Evolutionary conservation across 129 eudicot species (phyloP), one percentile per base, ranked within the genome.

Genomic region (Chrysanthemum seticuspe): DNA sequence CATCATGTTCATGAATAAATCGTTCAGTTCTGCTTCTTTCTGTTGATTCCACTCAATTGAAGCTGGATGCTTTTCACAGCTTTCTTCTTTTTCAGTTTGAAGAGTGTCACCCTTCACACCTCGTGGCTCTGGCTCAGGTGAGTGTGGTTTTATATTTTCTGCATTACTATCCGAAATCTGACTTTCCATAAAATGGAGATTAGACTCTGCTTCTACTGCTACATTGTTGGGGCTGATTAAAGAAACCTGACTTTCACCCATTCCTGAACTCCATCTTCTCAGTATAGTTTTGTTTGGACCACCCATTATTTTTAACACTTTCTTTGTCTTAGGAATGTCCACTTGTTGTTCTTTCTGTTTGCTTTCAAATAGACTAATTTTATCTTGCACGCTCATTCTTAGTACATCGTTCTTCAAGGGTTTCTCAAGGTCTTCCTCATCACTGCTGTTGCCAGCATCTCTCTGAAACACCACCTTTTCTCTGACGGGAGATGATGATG

Each of bases 231-330:
- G 68, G 79, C 48, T 45, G 19, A 68, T 70, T n/a, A 5, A 40
- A 55, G 81, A 63, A 62, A 74, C 76, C 29, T 88, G 81, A 71
- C 55, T 80, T 77, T 85, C 97, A 27, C 96, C 77, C 84, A 85
- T 82, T 55, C 93, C 94, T 13, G 96, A 80, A 79, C 99, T 94
- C 99, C 99, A 94, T 85, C 99, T 90, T 80, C 99, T 87, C 79
- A 94, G 56, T 15, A 94, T 97, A 72, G 96, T 79, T 78, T 87
- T 93, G 14, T 82, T 84, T 61, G 87, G 68, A 76, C 84, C 85
- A 48, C 75, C 56, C n/a, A 83, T 68, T 36, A 82, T 72, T 63
- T 76, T 86, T 21, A 72, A 47, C 19, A 68, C 13, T 29, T 87
- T 75, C 73, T 47, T 87, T 36, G 75, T 67, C 82, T 85, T 90